Percentiles rank a stretch among this genome's conserved stretches.
Conservation (phyloP, 352 stramenopile genomes). For the Globisporangium cystogenes region DNA sequence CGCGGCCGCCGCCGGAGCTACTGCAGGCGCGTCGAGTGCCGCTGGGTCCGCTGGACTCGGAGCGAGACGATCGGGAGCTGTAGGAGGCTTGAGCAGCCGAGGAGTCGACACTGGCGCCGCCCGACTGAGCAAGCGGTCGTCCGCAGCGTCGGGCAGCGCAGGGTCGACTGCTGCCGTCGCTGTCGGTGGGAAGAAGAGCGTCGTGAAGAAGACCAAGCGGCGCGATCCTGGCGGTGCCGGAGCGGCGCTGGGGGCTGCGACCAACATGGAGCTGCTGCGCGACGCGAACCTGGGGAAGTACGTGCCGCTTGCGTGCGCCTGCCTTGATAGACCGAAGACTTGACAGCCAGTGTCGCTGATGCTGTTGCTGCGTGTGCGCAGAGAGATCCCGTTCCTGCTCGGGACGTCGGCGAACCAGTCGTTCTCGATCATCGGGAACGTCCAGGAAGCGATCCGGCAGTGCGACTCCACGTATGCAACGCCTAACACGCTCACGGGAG, state of each 20-base stretch:
- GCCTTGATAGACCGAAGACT: not conserved
- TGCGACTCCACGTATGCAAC: conserved; percentile 53
- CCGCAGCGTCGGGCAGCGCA: not conserved
- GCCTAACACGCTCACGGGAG: conserved; percentile 15
- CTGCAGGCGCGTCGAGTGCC: not conserved
- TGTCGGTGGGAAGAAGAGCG: conserved; percentile 4
- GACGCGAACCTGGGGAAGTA: conserved; percentile 70
- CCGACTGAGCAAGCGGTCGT: conserved; percentile 6
- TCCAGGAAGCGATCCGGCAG: conserved; percentile 65
- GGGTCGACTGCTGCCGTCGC: not conserved
- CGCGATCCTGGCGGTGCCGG: not conserved
- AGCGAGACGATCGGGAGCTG: not conserved
- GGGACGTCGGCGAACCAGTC: conserved; percentile 49
- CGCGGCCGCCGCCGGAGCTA: conserved; percentile 22
- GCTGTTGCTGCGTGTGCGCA: conserved; percentile 9
- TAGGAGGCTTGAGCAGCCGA: not conserved
- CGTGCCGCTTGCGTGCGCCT: conserved; percentile 2
- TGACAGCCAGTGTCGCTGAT: not conserved
- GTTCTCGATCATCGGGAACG: conserved; percentile 67
- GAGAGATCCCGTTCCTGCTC: conserved; percentile 63
- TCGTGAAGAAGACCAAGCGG: not conserved
- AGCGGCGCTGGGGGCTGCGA: conserved; percentile 7
- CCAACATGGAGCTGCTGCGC: conserved; percentile 56
- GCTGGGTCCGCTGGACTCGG: not conserved
- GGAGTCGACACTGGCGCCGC: not conserved